Conservation (phyloP, 1,139 yeast genomes). For the Zygoascus hellenicus region DNA sequence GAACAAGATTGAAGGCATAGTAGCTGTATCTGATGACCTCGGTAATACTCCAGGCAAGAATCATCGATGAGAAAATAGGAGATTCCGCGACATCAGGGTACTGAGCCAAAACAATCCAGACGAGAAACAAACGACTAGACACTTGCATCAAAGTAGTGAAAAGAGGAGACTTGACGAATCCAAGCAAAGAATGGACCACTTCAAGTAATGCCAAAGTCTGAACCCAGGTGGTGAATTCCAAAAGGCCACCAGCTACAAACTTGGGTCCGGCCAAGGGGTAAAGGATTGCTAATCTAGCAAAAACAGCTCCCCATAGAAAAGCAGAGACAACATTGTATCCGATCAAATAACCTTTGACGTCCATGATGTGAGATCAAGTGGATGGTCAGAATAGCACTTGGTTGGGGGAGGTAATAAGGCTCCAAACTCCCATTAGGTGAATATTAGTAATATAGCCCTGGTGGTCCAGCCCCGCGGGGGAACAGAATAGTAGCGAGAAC, state of each 20-base stretch:
- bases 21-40: constrained; percentile 85
- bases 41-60: constrained; percentile 83
- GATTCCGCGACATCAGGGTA: constrained; percentile 63
- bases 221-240: constrained; percentile 54
- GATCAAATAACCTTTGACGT: constrained; percentile 30
- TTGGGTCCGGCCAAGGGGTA: constrained; percentile 42
- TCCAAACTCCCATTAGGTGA: too few relatives aligned
- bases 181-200: constrained; percentile 68
- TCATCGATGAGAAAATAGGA: constrained; percentile 57
- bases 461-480: too few relatives aligned
- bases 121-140: constrained; percentile 73
- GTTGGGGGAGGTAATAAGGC: background rate
- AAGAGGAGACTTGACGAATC: constrained; percentile 75
- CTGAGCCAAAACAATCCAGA: constrained; percentile 70
- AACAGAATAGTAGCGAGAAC: too few relatives aligned
- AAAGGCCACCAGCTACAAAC: constrained; percentile 51
- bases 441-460: too few relatives aligned
- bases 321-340: constrained; percentile 66
- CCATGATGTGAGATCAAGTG: constrained; percentile 6
- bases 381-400: background rate
- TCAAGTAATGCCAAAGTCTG: constrained; percentile 86
- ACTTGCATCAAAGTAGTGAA: constrained; percentile 84
- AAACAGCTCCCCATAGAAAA: constrained; percentile 58
- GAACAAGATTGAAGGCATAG: constrained; percentile 60
- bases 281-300: constrained; percentile 36